Base-by-base conservation (phyloP, 257 asterid genomes). In the Thymus mandschuricus region DNA sequence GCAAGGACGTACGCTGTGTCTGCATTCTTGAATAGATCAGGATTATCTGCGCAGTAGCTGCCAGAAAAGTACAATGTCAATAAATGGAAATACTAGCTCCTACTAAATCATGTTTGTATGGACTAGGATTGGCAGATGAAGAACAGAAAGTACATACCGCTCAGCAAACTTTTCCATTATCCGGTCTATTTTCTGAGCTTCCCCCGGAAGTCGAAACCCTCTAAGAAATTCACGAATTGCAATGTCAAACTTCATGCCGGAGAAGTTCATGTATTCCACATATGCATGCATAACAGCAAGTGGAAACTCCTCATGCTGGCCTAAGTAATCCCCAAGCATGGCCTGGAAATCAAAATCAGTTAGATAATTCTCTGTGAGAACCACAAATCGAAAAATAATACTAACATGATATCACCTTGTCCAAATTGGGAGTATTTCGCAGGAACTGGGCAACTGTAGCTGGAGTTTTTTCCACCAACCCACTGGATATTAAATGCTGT, bases 111-210 rank as follows among this genome's bases (percentile, higher is more conserved):
- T 6, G 50, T 60, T 70, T 21, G 69, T 35, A 62, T 50, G 51
- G 60, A 12, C 62, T 72, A 41, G 64, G 46, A 28, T 38, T 52
- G 34, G 52, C 45, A 73, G 72, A 72, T 35, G 45, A 71, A 72
- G 43, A 67, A 77, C 31, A 71, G 29, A 78, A 79, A 75, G 70
- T 64, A 75, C 87, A 62, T 80, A 92, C 99, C 99, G 94, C 85
- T 92, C 99, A 41, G 99, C 99, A 77, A 95, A 92, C 78, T 95
- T 95, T 81, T 95, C 99, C 98, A 95, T 95, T 59, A 95, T 92
- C 74, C 98, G 97, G 77, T 95, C 99, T 80, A 95, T 92, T 88
- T 92, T 95, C 89, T 95, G 99, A 79, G 98, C 99, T 87, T 95
- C 99, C 71, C 98, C 98, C 21, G 99, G 99, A 85, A 95, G 98